Base-by-base conservation (phyloP, 176 grass and related monocot species). In the Cocos nucifera region DNA sequence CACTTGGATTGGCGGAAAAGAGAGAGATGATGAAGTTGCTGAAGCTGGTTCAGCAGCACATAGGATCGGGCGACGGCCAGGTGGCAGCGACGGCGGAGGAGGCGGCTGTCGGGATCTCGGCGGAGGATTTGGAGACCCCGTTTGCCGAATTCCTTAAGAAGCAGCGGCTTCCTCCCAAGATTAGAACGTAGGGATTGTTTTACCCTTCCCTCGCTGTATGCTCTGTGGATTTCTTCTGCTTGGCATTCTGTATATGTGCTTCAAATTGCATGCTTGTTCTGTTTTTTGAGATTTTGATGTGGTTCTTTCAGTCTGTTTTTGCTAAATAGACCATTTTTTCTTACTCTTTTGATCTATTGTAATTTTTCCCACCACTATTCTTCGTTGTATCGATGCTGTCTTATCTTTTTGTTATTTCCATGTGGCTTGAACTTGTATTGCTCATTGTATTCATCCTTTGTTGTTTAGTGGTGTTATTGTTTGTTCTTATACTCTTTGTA, bases 61-160 rank as follows among this genome's bases (percentile, higher is more conserved):
- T 97, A 39, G 66, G 64, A 2, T 55, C 49, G 60, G 32, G 14
- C 26, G 51, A 39, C 14, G 54, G 0, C 6, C 59, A 55, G 26
- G 57, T 2, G 32, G 32, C 32, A 12, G 32, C 32, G 8, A 2
- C 71, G 9, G 58, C 55, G 0, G 80, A 82, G 56, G 77, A 76
- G 20, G 68, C 61, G 14, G 61, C 3, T 55, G 39, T 21, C 17
- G 79, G 59, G 59, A 88, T 90, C 51, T 26, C 78, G 5, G 66
- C 90, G 48, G 86, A 88, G 52, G 73, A 91, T 57, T 70, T 97
- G 72, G 79, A 91, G 48, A 64, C 75, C 3, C 76, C 92, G 26
- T 97, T 97, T 63, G 58, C 79, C 12, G 84, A 97, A 50, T 97
- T 88, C 72, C 83, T 97, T 39, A 65, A 75, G 35, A 85, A 78